Percentiles rank a stretch among this genome's conserved stretches.
phyloP scores from a whole-genome alignment of 1,139 yeast genomes.

The Geotrichum siamense region DNA sequence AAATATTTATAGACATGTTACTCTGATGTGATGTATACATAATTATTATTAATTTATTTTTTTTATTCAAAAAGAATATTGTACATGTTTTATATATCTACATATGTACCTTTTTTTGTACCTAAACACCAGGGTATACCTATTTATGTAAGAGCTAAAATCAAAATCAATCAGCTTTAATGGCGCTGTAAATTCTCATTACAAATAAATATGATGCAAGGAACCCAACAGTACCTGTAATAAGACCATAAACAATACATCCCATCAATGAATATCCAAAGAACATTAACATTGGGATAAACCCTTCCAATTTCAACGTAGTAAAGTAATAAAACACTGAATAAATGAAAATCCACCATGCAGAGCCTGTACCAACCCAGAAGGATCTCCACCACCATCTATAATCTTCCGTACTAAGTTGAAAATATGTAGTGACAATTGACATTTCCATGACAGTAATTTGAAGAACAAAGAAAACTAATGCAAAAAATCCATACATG shows the following conservation, averaged over 20 bases:
- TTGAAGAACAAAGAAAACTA: conserved; percentile 52
- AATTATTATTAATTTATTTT: not conserved
- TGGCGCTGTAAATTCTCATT: conserved; percentile 49
- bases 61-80: not conserved
- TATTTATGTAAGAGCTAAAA: too few relatives aligned
- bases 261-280: conserved; percentile 65
- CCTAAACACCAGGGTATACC: too few relatives aligned
- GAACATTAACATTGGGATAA: conserved; percentile 62
- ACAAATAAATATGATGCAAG: conserved; percentile 57
- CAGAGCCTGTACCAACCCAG: conserved; percentile 61
- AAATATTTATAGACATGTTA: conserved; percentile 1
- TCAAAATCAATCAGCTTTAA: conserved; percentile 45
- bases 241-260: conserved; percentile 55
- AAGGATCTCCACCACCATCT: conserved; percentile 85
- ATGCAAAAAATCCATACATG: conserved; percentile 68
- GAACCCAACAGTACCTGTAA: conserved; percentile 72
- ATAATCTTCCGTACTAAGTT: conserved; percentile 55
- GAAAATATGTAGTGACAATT: conserved; percentile 61
- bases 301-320: conserved; percentile 39
- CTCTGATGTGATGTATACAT: not conserved
- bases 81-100: too few relatives aligned
- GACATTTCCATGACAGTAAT: conserved; percentile 66
- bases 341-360: conserved; percentile 63
- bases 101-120: too few relatives aligned
- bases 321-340: conserved; percentile 58